A percentile compares a stretch with the other conserved stretches of the same genome.
Conservation (phyloP, 345 rosid genomes). For the Salix exigua region DNA sequence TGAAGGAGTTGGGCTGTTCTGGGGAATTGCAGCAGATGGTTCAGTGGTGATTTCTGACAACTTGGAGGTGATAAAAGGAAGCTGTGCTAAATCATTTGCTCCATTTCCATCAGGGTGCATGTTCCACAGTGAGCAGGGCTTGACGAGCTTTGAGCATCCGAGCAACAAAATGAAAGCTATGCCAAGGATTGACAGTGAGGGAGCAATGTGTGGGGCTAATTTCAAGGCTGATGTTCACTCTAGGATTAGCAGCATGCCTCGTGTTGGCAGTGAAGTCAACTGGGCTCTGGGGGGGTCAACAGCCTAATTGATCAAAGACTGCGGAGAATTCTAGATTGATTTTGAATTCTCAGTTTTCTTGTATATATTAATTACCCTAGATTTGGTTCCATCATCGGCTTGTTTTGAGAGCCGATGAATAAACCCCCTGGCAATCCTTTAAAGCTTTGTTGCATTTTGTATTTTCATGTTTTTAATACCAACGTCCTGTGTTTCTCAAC, state of each 20-base stretch:
- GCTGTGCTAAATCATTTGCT: slow-evolving; percentile 93
- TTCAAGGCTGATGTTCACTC: slow-evolving; percentile 77
- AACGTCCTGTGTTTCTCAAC: not conserved
- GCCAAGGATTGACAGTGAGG: slow-evolving; percentile 90
- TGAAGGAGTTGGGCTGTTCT: slow-evolving; percentile 68
- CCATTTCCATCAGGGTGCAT: slow-evolving; percentile 85
- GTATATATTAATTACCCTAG: not conserved
- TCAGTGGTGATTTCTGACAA: slow-evolving; percentile 82
- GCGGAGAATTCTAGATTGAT: not conserved
- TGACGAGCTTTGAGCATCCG: slow-evolving; percentile 93
- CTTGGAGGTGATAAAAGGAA: slow-evolving; percentile 62
- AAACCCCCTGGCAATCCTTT: not conserved
- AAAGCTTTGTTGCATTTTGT: not conserved
- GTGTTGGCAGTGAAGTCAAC: slow-evolving; percentile 80
- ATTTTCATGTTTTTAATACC: not conserved
- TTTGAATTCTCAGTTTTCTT: not conserved
- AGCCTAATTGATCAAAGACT: not conserved
- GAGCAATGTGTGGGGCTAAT: slow-evolving; percentile 75
- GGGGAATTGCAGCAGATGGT: slow-evolving; percentile 91
- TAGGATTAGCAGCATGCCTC: slow-evolving; percentile 60
- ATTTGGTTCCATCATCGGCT: not conserved
- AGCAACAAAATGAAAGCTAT: slow-evolving; percentile 70
- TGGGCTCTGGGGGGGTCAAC: slow-evolving; percentile 59
- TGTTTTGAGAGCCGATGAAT: not conserved
- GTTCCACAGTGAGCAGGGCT: slow-evolving; percentile 73